Evolutionary conservation across 2,329 filamentous ascomycete genomes (phyloP).

Genomic region (Plectosphaerella sp.): DNA sequence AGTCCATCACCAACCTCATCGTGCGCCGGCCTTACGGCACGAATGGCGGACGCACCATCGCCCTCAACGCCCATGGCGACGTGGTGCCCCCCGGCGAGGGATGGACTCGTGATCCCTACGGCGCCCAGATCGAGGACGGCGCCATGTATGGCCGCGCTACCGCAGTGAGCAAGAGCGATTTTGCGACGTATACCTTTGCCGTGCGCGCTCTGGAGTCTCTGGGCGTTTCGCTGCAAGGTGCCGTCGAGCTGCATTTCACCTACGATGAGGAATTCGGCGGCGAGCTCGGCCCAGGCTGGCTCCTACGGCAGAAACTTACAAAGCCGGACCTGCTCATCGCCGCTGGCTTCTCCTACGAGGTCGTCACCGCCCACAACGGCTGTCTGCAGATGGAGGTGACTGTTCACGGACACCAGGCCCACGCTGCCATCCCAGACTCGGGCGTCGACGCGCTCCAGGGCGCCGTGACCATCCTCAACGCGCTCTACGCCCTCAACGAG

Average conservation of each 20-base stretch:
- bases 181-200: conserved; percentile 6
- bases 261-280: conserved; percentile 10
- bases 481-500: conserved; percentile 6
- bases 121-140: conserved; percentile 4
- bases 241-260: conserved; percentile 7
- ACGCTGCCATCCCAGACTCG: conserved; percentile 7
- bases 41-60: conserved; percentile 3
- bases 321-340: conserved; percentile 7
- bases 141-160: conserved; percentile 8
- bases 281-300: conserved; percentile 8
- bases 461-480: conserved; percentile 5
- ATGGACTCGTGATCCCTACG: conserved; percentile 6
- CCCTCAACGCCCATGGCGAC: conserved; percentile 9
- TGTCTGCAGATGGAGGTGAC: conserved; percentile 8
- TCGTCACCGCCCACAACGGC: conserved; percentile 8
- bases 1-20: conserved; percentile 9
- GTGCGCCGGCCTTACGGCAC: conserved; percentile 5
- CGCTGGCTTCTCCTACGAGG: conserved; percentile 8
- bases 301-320: conserved; percentile 4
- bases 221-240: neutral
- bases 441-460: conserved; percentile 7
- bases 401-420: conserved; percentile 4
- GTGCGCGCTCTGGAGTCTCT: conserved; percentile 6
- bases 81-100: conserved; percentile 7
- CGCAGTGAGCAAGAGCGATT: conserved; percentile 9